Evolutionary conservation across 257 asterid genomes (phyloP), one percentile per base, ranked within the genome.

Genomic region (Ilex aquifolium): DNA sequence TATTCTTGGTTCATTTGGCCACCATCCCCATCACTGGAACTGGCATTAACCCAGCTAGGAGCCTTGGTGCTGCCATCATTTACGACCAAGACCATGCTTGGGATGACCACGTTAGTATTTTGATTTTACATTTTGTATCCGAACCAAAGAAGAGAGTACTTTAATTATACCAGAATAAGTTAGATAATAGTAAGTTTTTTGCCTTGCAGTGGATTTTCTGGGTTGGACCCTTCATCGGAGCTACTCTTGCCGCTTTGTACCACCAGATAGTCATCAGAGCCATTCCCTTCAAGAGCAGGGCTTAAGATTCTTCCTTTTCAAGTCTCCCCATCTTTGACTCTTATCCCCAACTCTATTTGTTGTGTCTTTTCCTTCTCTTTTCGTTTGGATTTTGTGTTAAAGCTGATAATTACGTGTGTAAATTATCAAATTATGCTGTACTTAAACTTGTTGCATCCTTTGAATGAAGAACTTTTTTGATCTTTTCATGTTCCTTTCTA

Each of bases 161-260:
- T 36, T 36, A 36, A 36, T 36, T 7, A 36, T 4, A 4, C 5
- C 5, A 36, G 7, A 36, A 36, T 8, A 36, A 36, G 42, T 4
- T 36, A 2, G 42, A 4, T 36, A 36, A 36, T 14, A 9, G 17
- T 14, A 44, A 9, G 0, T 44, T 57, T 3, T 36, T 44, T 50
- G n/a, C n/a, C 44, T 58, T 5, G 6, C 78, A 82, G 88, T 83
- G 89, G 89, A 73, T 83, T 60, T 80, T 83, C 69, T 83, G 86
- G 89, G 82, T 83, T 13, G 89, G 89, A 57, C 89, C 89, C 29
- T 80, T 83, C 82, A 77, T 83, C 30, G 89, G 89, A 70, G 89
- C 89, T 17, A 79, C 75, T 15, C 80, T 83, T 16, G 89, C 89
- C 13, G 89, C 89, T 14, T 14, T 78, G 14, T 83, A 83, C 71